A percentile compares a stretch with the other conserved stretches of the same genome.
Conservation (phyloP, 495 filamentous ascomycete species). For the Daldinia grandis region DNA sequence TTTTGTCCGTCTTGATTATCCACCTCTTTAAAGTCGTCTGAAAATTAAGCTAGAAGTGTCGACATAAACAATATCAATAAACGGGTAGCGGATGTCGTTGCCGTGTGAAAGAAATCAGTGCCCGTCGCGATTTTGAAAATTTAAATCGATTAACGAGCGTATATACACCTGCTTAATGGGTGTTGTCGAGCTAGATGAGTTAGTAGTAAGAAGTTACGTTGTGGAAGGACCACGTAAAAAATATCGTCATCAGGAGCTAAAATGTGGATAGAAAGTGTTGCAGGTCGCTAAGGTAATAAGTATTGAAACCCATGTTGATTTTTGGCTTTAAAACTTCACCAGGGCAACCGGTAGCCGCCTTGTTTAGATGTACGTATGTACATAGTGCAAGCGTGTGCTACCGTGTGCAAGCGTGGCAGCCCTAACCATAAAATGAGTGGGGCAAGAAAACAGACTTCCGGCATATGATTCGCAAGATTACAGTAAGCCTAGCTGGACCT, state of each 20-base stretch:
- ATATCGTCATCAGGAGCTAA: constrained; percentile 37
- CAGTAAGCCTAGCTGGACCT: neutral
- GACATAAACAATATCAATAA: constrained; percentile 36
- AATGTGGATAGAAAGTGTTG: neutral
- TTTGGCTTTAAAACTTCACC: constrained; percentile 15
- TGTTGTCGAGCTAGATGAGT: constrained; percentile 6
- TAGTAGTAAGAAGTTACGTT: constrained; percentile 15
- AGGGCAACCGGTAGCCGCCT: constrained; percentile 30
- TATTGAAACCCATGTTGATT: constrained; percentile 30
- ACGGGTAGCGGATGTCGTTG: neutral
- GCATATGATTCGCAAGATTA: constrained; percentile 12
- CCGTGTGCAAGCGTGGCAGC: constrained; percentile 11
- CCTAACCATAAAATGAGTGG: constrained; percentile 8
- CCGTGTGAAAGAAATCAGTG: neutral
- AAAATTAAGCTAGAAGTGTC: constrained; percentile 22
- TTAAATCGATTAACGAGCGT: constrained; percentile 12
- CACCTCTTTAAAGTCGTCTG: constrained; percentile 20
- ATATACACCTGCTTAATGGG: neutral
- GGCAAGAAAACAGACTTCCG: constrained; percentile 13
- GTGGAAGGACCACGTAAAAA: neutral
- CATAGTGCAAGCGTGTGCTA: too few species aligned
- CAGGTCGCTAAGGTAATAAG: constrained; percentile 6
- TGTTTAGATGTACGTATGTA: constrained; percentile 9
- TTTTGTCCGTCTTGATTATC: constrained; percentile 3
- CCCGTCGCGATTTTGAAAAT: constrained; percentile 6